Conservation (phyloP, 371 early-diverging fungal genomes). For the Mortierella sp. region DNA sequence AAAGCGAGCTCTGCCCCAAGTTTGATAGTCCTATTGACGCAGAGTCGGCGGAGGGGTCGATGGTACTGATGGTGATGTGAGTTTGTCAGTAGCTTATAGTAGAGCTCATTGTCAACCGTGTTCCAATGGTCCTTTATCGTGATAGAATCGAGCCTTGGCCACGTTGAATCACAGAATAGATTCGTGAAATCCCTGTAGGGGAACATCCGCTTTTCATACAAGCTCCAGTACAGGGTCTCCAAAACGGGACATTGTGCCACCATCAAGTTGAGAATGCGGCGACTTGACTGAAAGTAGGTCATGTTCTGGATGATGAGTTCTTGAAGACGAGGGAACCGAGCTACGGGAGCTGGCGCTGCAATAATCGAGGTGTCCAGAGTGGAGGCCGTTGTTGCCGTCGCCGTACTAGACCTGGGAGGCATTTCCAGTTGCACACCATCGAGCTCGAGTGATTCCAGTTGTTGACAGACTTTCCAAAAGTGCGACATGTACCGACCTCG, state of each 20-base stretch:
- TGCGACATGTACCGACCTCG: conserved; percentile 10
- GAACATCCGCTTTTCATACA: no score
- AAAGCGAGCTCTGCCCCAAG: no score
- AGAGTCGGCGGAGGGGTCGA: no score
- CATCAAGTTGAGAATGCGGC: conserved; percentile 10
- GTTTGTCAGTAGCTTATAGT: no score
- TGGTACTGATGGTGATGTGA: no score
- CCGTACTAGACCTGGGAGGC: conserved; percentile 1
- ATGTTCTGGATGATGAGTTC: conserved; percentile 1
- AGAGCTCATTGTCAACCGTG: no score
- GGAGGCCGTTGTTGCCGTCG: background rate
- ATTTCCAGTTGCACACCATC: no score
- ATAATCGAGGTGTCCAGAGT: background rate
- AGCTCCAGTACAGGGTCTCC: conserved; percentile 9
- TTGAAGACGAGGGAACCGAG: conserved; percentile 11
- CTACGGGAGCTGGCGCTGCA: background rate
- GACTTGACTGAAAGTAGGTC: background rate
- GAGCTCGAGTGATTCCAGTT: conserved; percentile 12
- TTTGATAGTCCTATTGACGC: no score
- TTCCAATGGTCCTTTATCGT: no score
- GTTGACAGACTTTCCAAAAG: conserved; percentile 18
- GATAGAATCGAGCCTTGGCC: conserved; percentile 27
- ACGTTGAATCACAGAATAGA: conserved; percentile 4
- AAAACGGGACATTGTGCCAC: conserved; percentile 13
- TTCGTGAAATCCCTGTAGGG: background rate